Evolutionary conservation across 129 eudicot genomes (phyloP).

Genomic region (Flaveria bidentis): DNA sequence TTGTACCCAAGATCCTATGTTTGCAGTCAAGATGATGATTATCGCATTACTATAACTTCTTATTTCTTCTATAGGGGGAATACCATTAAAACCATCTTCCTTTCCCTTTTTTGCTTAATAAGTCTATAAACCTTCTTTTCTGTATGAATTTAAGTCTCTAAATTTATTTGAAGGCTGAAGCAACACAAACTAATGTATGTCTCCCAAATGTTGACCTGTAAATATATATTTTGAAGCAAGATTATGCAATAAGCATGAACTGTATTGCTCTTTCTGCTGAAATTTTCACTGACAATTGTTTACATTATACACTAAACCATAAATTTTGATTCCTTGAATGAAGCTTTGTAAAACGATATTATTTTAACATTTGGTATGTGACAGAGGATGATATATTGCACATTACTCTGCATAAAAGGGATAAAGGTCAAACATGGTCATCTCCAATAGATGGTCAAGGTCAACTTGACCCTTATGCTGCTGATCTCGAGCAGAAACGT

Average conservation of each 20-base stretch:
- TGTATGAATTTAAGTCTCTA: not conserved
- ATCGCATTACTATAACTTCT: not conserved
- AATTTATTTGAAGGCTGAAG: not conserved
- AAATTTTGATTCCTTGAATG: not conserved
- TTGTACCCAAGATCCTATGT: not conserved
- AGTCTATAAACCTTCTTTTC: not conserved
- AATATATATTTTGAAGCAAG: not conserved
- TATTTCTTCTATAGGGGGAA: not conserved
- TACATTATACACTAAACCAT: not conserved
- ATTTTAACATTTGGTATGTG: constrained; percentile 22
- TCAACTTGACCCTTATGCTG: constrained; percentile 76
- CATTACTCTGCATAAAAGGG: constrained; percentile 86
- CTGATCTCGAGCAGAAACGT: constrained; percentile 90
- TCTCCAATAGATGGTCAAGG: constrained; percentile 91
- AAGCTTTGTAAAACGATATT: constrained; percentile 6
- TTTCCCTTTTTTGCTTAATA: not conserved
- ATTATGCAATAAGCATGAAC: constrained; percentile 5
- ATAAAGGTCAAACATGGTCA: constrained; percentile 96
- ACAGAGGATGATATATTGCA: constrained; percentile 93
- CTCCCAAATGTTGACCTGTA: not conserved
- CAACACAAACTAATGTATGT: not conserved
- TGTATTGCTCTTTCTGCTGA: constrained; percentile 3
- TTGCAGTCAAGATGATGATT: not conserved
- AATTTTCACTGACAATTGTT: not conserved
- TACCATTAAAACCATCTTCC: not conserved